phyloP scores from a whole-genome alignment of 805 yeast genomes.

The Candida vaughaniae region DNA sequence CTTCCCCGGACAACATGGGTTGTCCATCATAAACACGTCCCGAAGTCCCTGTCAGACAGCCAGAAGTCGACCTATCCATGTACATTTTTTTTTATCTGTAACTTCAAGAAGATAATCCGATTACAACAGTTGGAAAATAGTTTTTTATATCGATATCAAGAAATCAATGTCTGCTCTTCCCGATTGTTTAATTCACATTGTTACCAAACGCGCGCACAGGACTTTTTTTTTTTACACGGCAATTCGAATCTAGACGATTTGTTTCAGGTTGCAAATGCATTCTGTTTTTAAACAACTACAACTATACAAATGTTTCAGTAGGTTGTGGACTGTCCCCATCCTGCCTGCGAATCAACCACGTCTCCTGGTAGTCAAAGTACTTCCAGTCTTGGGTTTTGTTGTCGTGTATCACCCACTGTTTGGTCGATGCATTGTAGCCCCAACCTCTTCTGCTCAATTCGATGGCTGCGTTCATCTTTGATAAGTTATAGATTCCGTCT shows the following conservation, averaged over 20 bases:
- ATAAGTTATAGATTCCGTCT: slow-evolving; percentile 33
- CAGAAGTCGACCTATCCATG: too few species aligned
- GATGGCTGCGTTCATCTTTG: slow-evolving; percentile 61
- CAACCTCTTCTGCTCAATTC: slow-evolving; percentile 81
- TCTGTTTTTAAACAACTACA: background rate
- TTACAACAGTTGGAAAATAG: too few species aligned
- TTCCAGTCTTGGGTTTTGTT: slow-evolving; percentile 61
- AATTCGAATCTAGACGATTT: background rate
- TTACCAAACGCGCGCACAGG: background rate
- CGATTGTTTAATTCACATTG: slow-evolving; percentile 27
- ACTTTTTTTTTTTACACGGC: background rate
- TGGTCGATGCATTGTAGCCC: slow-evolving; percentile 67
- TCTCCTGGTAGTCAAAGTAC: slow-evolving; percentile 76
- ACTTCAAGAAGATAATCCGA: too few species aligned
- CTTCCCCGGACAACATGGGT: too few species aligned
- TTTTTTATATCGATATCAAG: too few species aligned
- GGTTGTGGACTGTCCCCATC: slow-evolving; percentile 17
- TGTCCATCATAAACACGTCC: too few species aligned
- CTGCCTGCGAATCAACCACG: slow-evolving; percentile 49
- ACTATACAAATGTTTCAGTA: slow-evolving; percentile 6
- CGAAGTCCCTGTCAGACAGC: too few species aligned
- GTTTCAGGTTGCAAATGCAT: background rate
- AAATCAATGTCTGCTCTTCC: slow-evolving; percentile 20
- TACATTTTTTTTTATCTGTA: too few species aligned
- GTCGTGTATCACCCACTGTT: slow-evolving; percentile 80